phyloP scores from a whole-genome alignment of 768 basidiomycete species.

The Serendipita indica region DNA sequence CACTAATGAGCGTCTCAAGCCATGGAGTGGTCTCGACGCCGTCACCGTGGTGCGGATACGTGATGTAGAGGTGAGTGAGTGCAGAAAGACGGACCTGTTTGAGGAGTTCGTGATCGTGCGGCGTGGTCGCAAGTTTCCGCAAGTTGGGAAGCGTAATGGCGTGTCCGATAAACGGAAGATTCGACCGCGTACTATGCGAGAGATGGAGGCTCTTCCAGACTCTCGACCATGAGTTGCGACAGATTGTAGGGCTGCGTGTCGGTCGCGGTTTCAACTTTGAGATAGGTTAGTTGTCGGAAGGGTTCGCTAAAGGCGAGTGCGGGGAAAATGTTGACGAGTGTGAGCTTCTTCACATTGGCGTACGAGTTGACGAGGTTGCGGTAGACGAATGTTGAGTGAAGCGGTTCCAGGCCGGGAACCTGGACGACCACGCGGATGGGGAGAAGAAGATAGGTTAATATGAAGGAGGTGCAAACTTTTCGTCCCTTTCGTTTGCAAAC shows the following conservation, averaged over 20 bases:
- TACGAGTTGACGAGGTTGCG: not conserved
- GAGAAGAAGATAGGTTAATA: constrained; percentile 1
- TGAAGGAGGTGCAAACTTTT: not conserved
- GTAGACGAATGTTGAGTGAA: not conserved
- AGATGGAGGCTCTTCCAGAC: not conserved
- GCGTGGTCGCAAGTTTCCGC: not conserved
- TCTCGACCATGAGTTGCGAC: not conserved
- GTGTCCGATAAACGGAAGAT: not conserved
- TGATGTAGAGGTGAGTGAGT: not conserved
- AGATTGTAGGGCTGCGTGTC: not conserved
- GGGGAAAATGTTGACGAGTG: not conserved
- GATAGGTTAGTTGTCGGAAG: not conserved
- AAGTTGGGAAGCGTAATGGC: not conserved
- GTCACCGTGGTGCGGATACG: not conserved
- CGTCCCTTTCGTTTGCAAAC: not conserved
- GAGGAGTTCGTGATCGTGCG: not conserved
- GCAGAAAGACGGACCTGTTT: not conserved
- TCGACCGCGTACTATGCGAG: not conserved
- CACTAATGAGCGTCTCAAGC: too few relatives aligned
- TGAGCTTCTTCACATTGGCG: constrained; percentile 1
- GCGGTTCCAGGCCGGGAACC: not conserved
- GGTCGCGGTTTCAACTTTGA: not conserved
- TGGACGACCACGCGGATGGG: not conserved
- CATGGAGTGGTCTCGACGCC: not conserved
- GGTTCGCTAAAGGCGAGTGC: not conserved